phyloP scores from a whole-genome alignment of 352 stramenopile genomes.

The Peronospora tabacina region DNA sequence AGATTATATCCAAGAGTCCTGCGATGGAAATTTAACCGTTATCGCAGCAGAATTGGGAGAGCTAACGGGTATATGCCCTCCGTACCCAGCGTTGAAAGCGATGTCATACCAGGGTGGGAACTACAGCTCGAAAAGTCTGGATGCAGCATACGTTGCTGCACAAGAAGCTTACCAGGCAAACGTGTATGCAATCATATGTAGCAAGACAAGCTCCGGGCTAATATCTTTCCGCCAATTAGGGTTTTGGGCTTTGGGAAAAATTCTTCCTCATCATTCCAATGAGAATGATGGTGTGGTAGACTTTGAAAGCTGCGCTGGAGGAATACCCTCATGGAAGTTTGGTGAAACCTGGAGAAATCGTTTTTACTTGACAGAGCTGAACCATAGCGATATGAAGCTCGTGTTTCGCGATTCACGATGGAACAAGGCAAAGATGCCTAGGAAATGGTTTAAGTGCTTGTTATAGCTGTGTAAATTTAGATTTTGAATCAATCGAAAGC shows the following conservation, averaged over 20 bases:
- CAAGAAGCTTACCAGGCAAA: constrained; percentile 26
- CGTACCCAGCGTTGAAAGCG: constrained; percentile 22
- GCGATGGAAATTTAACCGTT: constrained; percentile 17
- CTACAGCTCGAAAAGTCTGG: constrained; percentile 17
- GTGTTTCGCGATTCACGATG: constrained; percentile 30
- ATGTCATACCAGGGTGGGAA: constrained; percentile 27
- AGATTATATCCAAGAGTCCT: constrained; percentile 27
- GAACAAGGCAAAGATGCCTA: constrained; percentile 27
- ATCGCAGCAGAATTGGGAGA: constrained; percentile 23
- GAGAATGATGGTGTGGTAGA: constrained; percentile 28
- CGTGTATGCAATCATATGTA: constrained; percentile 34
- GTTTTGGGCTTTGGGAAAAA: constrained; percentile 19
- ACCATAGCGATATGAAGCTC: constrained; percentile 35
- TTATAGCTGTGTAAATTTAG: constrained; percentile 6
- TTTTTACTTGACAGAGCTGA: constrained; percentile 30
- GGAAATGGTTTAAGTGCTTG: constrained; percentile 43
- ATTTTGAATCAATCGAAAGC: too few relatives aligned
- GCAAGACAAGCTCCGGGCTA: constrained; percentile 27
- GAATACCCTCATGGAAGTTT: constrained; percentile 31
- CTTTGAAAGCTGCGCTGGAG: constrained; percentile 25
- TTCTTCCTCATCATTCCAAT: constrained; percentile 28
- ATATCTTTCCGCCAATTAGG: constrained; percentile 20
- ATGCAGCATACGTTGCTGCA: constrained; percentile 22
- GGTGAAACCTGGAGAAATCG: constrained; percentile 17
- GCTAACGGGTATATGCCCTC: constrained; percentile 26